Base-by-base conservation (phyloP, 1,284 basidiomycete species). In the Leccinum colubrinum region DNA sequence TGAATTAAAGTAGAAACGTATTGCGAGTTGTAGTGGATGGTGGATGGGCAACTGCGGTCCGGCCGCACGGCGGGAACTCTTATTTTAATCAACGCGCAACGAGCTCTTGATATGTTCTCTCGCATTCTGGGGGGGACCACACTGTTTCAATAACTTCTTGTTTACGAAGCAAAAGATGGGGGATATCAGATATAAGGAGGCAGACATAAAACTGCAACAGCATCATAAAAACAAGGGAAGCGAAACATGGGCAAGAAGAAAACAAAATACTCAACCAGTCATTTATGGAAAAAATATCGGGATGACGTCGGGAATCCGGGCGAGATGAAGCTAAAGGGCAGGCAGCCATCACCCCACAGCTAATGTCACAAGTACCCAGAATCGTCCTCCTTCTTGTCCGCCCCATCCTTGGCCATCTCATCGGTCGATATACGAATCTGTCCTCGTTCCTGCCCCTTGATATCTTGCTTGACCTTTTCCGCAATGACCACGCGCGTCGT, bases 401-500 rank as follows among this genome's bases (percentile, higher is more conserved):
- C 64, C 30, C 51, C 64, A 37, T 37, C 61, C 60, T 66, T 68
- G 33, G 66, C 63, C 59, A 52, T 65, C 62, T 65, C 66, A 58
- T 62, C 62, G 41, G 15, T 41, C 39, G 65, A 62, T 68, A 70
- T 78, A 52, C 66, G 66, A 56, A 59, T 59, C 11, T 64, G 70
- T 53, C 62, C 69, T 25, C 41, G 59, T 51, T 62, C 69, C 25
- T 48, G 58, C 37, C 46, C 70, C 46, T 65, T 65, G 69, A 65
- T 63, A 58, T 70, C 69, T 64, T 72, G 70, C 64, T 72, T 79
- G 12, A 81, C 74, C 62, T 74, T 70, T 68, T 79, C 79, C 15
- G 79, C 80, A 33, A 78, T 76, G 9, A 81, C 77, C 6, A 80
- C 72, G 2, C 80, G 80, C 6, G 65, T 70, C 52, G 22, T 12